Conservation (phyloP, 495 filamentous ascomycete species). For the Talaromyces nanjingensis region DNA sequence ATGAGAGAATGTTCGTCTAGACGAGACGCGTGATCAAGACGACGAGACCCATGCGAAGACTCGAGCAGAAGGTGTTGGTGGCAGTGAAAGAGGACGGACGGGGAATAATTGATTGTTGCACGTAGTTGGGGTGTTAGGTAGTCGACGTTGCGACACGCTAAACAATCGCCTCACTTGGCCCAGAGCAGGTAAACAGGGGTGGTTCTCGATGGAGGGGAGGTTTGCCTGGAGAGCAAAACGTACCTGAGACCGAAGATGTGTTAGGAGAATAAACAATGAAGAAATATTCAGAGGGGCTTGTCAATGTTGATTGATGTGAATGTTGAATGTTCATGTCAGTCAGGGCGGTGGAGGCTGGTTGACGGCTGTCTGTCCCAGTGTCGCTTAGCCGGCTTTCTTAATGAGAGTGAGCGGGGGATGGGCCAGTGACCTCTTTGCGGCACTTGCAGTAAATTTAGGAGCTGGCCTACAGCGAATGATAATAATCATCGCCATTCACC, state of each 20-base stretch:
- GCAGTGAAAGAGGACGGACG: background rate
- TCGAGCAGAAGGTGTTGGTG: background rate
- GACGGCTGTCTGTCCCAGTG: conserved; percentile 24
- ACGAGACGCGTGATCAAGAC: background rate
- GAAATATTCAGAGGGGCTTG: background rate
- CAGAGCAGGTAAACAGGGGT: background rate
- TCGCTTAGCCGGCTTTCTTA: conserved; percentile 32
- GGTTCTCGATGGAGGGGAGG: background rate
- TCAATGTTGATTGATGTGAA: background rate
- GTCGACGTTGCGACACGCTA: conserved; percentile 4
- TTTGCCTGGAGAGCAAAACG: background rate
- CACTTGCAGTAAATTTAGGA: background rate
- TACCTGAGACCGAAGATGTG: background rate
- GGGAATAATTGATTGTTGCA: background rate
- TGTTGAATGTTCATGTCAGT: background rate
- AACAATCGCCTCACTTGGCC: background rate
- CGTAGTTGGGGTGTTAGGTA: background rate
- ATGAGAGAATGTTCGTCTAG: background rate
- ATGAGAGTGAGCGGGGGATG: conserved; percentile 27
- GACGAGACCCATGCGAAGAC: background rate
- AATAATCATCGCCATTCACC: background rate
- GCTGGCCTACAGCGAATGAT: background rate
- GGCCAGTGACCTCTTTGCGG: background rate
- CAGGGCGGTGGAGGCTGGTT: conserved; percentile 12
- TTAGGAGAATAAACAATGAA: background rate